phyloP scores from a whole-genome alignment of 208 protist species.

The Leishmania major region DNA sequence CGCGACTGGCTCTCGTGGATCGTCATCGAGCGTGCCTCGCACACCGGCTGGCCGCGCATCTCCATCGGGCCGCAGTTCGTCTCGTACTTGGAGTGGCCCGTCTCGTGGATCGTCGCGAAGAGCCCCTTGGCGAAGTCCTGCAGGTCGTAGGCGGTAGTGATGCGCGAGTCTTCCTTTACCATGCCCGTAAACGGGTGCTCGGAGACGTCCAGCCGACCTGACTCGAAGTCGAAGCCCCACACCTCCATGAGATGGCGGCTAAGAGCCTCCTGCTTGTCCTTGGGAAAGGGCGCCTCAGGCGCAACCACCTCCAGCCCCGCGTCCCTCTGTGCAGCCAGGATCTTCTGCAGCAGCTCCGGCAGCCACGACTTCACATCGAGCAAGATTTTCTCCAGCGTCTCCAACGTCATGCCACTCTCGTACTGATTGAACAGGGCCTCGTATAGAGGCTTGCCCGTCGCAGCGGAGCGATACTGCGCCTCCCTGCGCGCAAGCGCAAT shows the following conservation, averaged over 20 bases:
- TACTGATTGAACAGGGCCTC: slow-evolving; percentile 78
- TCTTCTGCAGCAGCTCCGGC: slow-evolving; percentile 60
- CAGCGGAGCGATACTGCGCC: slow-evolving; percentile 41
- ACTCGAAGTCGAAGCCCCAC: slow-evolving; percentile 84
- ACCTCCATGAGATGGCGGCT: slow-evolving; percentile 53
- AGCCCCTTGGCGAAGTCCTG: slow-evolving; percentile 54
- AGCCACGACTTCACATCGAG: slow-evolving; percentile 77
- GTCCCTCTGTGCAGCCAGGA: slow-evolving; percentile 52
- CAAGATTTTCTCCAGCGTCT: slow-evolving; percentile 69
- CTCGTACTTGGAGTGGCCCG: slow-evolving; percentile 90
- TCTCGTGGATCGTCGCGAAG: slow-evolving; percentile 83
- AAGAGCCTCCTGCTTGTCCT: slow-evolving; percentile 61
- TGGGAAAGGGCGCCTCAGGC: slow-evolving; percentile 47
- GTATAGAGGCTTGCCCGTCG: slow-evolving; percentile 52
- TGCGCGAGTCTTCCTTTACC: slow-evolving; percentile 75
- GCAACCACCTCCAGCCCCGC: slow-evolving; percentile 19
- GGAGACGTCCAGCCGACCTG: slow-evolving; percentile 81
- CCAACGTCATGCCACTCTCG: slow-evolving; percentile 76
- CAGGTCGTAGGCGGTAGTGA: slow-evolving; percentile 84
- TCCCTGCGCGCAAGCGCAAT: slow-evolving; percentile 72
- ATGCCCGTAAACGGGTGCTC: slow-evolving; percentile 90
- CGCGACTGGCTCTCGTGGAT: slow-evolving; percentile 91
- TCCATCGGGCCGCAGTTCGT: slow-evolving; percentile 67
- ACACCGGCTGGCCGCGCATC: slow-evolving; percentile 66
- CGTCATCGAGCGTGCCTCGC: slow-evolving; percentile 54